Evolutionary conservation across 108 stramenopile genomes (phyloP).

Genomic region (Cyclotella sp.): DNA sequence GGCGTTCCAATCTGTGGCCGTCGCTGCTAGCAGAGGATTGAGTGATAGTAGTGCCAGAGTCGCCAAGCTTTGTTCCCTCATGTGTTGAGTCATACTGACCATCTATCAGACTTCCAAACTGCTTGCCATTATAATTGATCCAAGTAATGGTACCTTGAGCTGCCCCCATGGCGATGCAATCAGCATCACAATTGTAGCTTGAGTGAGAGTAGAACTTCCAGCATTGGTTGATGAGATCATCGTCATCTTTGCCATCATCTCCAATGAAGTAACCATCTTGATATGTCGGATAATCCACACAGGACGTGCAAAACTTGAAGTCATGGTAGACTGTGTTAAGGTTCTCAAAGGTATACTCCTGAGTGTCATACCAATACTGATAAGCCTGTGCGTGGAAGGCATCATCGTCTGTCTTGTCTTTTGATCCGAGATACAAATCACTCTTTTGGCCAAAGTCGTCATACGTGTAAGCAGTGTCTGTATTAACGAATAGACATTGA

Average conservation of each 20-base stretch:
- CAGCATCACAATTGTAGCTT: conserved; percentile 73
- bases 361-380: conserved; percentile 66
- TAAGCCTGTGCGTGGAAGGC: conserved; percentile 31
- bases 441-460: conserved; percentile 68
- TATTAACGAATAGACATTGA: conserved; percentile 60
- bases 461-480: conserved; percentile 57
- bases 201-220: conserved; percentile 92
- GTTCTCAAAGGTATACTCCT: conserved; percentile 80
- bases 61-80: neutral
- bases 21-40: conserved; percentile 4
- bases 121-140: conserved; percentile 61
- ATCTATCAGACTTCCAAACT: conserved; percentile 56
- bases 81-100: conserved; percentile 47
- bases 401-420: conserved; percentile 55
- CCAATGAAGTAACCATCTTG: conserved; percentile 92
- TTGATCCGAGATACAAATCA: conserved; percentile 51
- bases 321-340: conserved; percentile 81
- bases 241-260: conserved; percentile 82
- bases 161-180: conserved; percentile 76
- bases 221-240: conserved; percentile 92
- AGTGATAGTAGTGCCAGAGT: neutral
- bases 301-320: conserved; percentile 80
- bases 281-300: conserved; percentile 91
- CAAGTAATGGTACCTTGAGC: conserved; percentile 74
- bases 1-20: conserved; percentile 59